Conservation (phyloP, 495 filamentous ascomycete genomes). For the Penicillium canescens region DNA sequence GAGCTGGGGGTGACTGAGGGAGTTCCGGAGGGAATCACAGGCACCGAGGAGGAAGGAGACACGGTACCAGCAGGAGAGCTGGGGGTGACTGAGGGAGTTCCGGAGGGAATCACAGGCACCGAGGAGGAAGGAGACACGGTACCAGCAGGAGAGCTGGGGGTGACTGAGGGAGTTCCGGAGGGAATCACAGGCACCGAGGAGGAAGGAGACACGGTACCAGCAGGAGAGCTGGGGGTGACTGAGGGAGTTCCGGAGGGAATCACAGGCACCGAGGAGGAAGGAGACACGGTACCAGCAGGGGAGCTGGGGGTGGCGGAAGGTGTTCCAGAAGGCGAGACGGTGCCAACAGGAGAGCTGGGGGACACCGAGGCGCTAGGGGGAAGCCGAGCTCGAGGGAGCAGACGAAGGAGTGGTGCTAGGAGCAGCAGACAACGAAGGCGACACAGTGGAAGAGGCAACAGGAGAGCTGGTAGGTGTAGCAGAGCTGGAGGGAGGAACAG, state of each 20-base stretch:
- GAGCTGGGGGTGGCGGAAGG: not conserved
- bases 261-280: conserved; percentile 2
- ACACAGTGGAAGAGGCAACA: conserved; percentile 13
- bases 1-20: conserved; percentile 6
- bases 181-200: not conserved
- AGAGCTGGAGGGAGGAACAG: conserved; percentile 13
- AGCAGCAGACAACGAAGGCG: conserved; percentile 10
- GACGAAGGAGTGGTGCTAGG: conserved; percentile 9
- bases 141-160: conserved; percentile 2
- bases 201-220: not conserved
- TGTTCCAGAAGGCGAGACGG: not conserved
- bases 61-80: not conserved
- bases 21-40: too few species aligned
- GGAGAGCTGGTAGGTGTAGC: conserved; percentile 14
- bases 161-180: conserved; percentile 6
- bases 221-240: not conserved
- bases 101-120: not conserved
- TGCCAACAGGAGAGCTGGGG: not conserved
- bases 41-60: not conserved
- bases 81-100: not conserved
- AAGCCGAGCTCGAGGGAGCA: conserved; percentile 10
- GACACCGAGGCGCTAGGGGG: conserved; percentile 6
- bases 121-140: conserved; percentile 1
- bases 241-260: conserved; percentile 6
- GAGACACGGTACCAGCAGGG: not conserved